Evolutionary conservation across 257 asterid genomes (phyloP).

Genomic region (Cynanchum wilfordii): DNA sequence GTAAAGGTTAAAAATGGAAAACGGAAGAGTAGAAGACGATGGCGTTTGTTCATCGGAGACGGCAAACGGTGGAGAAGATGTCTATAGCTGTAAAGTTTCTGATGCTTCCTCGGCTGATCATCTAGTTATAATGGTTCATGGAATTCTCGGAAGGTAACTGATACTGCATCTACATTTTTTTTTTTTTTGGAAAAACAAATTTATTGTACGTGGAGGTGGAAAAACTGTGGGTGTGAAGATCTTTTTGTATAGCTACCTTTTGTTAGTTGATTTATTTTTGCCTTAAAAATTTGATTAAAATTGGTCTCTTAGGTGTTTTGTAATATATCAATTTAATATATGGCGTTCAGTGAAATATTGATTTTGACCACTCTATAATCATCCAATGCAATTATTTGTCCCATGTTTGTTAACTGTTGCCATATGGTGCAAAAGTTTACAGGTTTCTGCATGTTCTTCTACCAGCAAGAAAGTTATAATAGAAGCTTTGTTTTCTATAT

Average conservation of each 20-base stretch:
- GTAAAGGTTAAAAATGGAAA: conserved; percentile 31
- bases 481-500: not conserved
- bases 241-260: not conserved
- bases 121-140: conserved; percentile 93
- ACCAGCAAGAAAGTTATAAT: not conserved
- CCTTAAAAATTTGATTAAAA: not conserved
- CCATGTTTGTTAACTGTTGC: not conserved
- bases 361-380: not conserved
- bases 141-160: conserved; percentile 89
- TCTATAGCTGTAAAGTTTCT: conserved; percentile 47
- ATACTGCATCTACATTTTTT: not conserved
- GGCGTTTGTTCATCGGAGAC: conserved; percentile 56
- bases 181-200: not conserved
- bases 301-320: not conserved
- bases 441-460: not conserved
- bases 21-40: conserved; percentile 26
- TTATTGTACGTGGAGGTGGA: not conserved
- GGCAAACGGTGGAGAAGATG: conserved; percentile 65
- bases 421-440: not conserved
- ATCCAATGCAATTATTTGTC: not conserved
- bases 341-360: not conserved
- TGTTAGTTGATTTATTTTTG: not conserved
- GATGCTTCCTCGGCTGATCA: conserved; percentile 80
- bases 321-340: not conserved
- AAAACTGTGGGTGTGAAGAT: not conserved